Base-by-base conservation (phyloP, 139 green algal species). In the Choricystis sp. region DNA sequence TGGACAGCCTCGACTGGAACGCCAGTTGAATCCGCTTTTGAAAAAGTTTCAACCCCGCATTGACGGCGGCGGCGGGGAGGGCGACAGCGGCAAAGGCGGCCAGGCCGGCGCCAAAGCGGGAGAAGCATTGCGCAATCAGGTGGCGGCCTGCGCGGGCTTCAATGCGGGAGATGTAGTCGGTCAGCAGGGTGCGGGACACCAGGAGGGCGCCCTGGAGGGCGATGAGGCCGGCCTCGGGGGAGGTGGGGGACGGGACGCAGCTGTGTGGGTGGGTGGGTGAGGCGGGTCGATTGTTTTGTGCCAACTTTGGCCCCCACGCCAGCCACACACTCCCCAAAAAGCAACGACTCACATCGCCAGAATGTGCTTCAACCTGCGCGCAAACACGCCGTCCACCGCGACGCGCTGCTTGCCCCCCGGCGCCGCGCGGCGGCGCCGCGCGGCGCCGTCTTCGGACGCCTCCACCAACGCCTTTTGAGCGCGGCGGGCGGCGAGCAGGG, bases 41-140 rank as follows among this genome's bases (percentile, higher is more conserved):
- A 73, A 95, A 83, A 79, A 89, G 95, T 77, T 96, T 96, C 24
- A 97, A 76, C 0, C 78, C 86, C 31, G 66, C 79, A 77, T 96
- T 97, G 14, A 97, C 89, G 4, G 86, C 31, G 1, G 86, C 78
- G 19, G 87, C 86, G 2, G 90, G 89, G 16, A 96, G 63, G 49
- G 81, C 80, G 28, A 90, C 72, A 3, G 69, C 69, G 20, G 71
- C 79, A 77, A 95, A 94, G 22, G 60, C 63, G 1, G 72, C 27
- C 30, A 93, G 29, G 0, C 69, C 65, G 2, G 68, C 57, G 24
- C 56, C 71, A 67, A 88, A 86, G 21, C 69, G 61, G 22, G 60
- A 27, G 58, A 84, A 85, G 31, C 86, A 61, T 72, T 83, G 69
- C 27, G 68, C 63, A 24, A 66, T 72, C n/a, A 68, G 58, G 29